These are phyloP conservation scores for Linnemannia hyalina DNA, from an alignment of 192 early-diverging fungal species.

Conservation along the genomic window DNA sequence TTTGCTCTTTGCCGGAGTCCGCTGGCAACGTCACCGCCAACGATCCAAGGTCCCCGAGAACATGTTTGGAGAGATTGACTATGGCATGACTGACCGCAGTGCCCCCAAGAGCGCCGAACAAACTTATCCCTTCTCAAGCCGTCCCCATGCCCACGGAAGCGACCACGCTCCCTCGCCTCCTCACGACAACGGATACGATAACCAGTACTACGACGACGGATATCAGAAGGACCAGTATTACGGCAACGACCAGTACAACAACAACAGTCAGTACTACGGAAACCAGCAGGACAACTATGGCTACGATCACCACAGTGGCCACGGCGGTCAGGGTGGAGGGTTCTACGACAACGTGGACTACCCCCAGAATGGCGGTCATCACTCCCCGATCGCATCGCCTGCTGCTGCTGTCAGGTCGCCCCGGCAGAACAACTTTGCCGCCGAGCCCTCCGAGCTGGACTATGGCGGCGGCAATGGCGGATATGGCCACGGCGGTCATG, in stretches of 20 bases:
- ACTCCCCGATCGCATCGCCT: constrained; percentile 10
- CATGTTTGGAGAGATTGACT: constrained; percentile 53
- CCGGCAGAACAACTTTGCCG: constrained; percentile 28
- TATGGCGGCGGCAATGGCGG: constrained; percentile 31
- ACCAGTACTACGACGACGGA: constrained; percentile 48
- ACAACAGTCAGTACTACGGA: constrained; percentile 24
- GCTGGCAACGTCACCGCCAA: constrained; percentile 46
- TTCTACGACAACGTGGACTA: constrained; percentile 42
- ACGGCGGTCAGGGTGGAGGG: constrained; percentile 6
- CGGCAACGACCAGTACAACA: constrained; percentile 32
- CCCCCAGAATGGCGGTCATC: constrained; percentile 21
- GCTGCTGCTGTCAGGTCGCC: constrained; percentile 32
- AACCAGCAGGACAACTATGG: constrained; percentile 21
- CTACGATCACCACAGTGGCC: constrained; percentile 9
- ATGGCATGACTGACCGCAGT: constrained; percentile 45
- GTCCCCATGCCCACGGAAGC: constrained; percentile 42
- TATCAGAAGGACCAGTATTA: constrained; percentile 30
- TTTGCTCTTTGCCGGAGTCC: constrained; percentile 31
- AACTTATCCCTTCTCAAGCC: constrained; percentile 44
- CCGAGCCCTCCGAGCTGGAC: constrained; percentile 49
- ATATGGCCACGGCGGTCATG: constrained; percentile 19
- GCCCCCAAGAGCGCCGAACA: constrained; percentile 29
- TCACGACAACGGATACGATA: constrained; percentile 16
- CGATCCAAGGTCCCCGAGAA: constrained; percentile 36
- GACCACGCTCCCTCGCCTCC: constrained; percentile 23